Evolutionary conservation across 495 filamentous ascomycete species (phyloP).

Genomic region (Neurospora sp.): DNA sequence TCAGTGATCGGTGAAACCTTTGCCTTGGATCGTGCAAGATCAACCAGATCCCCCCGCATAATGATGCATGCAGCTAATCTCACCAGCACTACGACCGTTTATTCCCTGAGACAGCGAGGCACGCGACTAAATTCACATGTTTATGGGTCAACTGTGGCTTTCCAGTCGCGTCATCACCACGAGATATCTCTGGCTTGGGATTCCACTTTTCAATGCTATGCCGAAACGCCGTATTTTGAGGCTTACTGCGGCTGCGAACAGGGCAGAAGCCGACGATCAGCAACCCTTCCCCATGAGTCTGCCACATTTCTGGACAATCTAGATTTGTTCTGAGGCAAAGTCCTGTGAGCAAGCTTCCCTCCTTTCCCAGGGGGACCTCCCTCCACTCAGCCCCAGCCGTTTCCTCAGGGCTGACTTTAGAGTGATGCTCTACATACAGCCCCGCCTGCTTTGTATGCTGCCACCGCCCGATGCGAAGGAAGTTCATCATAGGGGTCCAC

Average conservation of each 20-base stretch:
- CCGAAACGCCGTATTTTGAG: background rate
- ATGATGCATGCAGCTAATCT: background rate
- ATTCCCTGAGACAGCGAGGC: conserved; percentile 3
- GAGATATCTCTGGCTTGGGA: background rate
- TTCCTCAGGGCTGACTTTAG: background rate
- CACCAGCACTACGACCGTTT: background rate
- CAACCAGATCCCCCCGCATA: background rate
- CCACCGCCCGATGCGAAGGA: background rate
- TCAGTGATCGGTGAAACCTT: conserved; percentile 1
- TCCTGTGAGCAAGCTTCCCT: background rate
- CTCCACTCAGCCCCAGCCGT: background rate
- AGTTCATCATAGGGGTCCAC: background rate
- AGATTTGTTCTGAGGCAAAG: background rate
- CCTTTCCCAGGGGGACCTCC: background rate
- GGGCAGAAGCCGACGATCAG: background rate
- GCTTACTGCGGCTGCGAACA: background rate
- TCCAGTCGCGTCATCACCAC: background rate
- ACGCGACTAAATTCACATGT: background rate
- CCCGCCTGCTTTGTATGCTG: background rate
- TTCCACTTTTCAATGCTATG: background rate
- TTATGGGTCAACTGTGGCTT: background rate
- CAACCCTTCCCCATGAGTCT: background rate
- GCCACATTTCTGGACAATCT: background rate
- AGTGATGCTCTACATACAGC: background rate
- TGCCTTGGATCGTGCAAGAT: conserved; percentile 5